Conservation (phyloP, 176 grass and related monocot genomes). For the sorghum (Sorghum bicolor) region DNA sequence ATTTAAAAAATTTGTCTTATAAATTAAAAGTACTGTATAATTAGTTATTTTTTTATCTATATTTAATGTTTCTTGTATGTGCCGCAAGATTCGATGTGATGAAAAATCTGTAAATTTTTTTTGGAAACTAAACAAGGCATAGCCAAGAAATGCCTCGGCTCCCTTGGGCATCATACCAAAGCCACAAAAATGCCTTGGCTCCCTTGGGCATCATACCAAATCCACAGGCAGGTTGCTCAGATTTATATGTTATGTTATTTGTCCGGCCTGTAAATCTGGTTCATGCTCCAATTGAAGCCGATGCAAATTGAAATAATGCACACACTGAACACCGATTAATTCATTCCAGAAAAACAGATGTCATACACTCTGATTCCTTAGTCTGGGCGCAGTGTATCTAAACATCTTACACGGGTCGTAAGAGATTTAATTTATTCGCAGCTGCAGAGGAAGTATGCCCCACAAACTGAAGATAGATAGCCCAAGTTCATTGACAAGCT, state of each 20-base stretch:
- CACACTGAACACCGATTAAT: neutral
- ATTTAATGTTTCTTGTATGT: no score
- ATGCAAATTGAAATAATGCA: neutral
- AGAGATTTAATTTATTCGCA: slow-evolving; percentile 19
- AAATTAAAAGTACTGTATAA: no score
- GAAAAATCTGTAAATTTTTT: no score
- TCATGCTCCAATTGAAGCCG: neutral
- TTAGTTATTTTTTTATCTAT: no score
- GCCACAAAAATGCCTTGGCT: neutral
- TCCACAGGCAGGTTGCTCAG: neutral
- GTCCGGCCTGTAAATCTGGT: neutral
- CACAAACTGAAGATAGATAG: neutral
- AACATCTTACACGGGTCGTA: neutral
- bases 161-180: no score
- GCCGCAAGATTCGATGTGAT: no score
- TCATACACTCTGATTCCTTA: neutral
- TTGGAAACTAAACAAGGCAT: no score
- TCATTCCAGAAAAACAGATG: neutral
- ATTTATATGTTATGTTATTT: neutral
- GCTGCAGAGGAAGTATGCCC: neutral
- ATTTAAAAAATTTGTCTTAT: no score
- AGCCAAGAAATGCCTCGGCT: neutral
- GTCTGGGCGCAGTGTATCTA: neutral
- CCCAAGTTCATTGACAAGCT: neutral
- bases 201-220: neutral